Base-by-base conservation (phyloP, 2,329 filamentous ascomycete genomes). In the Sarocladiaceae sp. region DNA sequence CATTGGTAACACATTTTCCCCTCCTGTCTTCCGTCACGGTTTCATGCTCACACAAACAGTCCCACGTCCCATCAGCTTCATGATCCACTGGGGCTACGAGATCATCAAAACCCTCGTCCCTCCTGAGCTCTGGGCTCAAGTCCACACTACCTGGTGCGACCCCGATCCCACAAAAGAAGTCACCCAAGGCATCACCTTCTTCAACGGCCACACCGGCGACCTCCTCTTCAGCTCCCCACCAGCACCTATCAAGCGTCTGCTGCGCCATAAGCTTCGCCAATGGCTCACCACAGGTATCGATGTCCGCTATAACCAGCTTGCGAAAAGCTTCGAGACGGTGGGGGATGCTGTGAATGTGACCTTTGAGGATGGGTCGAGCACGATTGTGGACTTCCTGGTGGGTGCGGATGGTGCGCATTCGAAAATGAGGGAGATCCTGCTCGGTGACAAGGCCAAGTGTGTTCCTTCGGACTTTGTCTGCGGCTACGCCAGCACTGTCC, bases 31-130 rank as follows among this genome's bases (percentile, higher is more conserved):
- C n/a, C 19, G 12, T 26, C n/a, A 20, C 12, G 23, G 18, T 10
- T 21, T 18, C 29, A n/a, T 10, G 41, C 24, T 43, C 27, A 33
- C 27, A 4, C 23, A 7, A 13, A 6, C 21, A 46, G 45, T 34
- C 12, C 29, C 29, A 26, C 45, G 45, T 12, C 45, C 45, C 6
- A 40, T 46, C 18, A 46, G 45, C 39, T 46, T 46, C 45, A 37
- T 46, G 32, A 37, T 46, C 33, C 45, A 46, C 24, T 46, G 45
- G 45, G 45, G 45, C 13, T 46, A 34, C 19, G 45, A 46, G 33
- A 31, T 35, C 16, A 29, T 46, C 16, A 7, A 35, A 13, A 33
- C 18, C 9, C 13, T 46, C 6, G 27, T 46, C 19, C 45, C 45
- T 23, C 27, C 24, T 18, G 35, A 43, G 13, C 45, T 46, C 4